These are phyloP conservation scores for Mycena indigotica DNA, from an alignment of 768 basidiomycete species.

Conservation along the genomic window DNA sequence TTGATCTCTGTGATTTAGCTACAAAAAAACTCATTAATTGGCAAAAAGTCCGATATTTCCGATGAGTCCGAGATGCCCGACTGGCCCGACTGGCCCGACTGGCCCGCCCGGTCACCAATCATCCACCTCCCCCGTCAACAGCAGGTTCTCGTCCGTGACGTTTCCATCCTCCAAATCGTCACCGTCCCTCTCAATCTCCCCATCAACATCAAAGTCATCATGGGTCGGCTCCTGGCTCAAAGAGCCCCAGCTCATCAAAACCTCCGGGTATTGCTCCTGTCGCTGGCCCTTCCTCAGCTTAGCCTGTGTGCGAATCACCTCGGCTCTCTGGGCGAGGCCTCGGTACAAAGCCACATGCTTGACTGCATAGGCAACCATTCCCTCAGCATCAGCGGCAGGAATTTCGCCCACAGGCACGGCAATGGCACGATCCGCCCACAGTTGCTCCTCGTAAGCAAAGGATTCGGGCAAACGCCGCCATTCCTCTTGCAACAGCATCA, in stretches of 20 bases:
- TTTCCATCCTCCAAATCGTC: background rate
- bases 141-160: background rate
- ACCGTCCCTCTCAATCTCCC: background rate
- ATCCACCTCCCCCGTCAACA: background rate
- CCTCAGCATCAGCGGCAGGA: background rate
- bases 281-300: background rate
- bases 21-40: too few species aligned
- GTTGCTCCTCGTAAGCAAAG: conserved; percentile 5
- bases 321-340: background rate
- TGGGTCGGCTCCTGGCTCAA: background rate
- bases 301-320: background rate
- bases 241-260: background rate
- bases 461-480: background rate
- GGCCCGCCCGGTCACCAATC: background rate
- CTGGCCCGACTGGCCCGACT: too few species aligned
- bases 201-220: background rate
- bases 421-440: conserved; percentile 4
- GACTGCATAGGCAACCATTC: conserved; percentile 1
- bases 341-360: conserved; percentile 2
- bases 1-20: too few species aligned
- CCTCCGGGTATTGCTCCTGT: background rate
- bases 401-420: background rate
- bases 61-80: too few species aligned
- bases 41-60: too few species aligned
- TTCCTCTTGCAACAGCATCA: background rate